Evolutionary conservation across 805 yeast genomes (phyloP), one percentile per base, ranked within the genome.

Genomic region (Kluyveromyces starmeri): DNA sequence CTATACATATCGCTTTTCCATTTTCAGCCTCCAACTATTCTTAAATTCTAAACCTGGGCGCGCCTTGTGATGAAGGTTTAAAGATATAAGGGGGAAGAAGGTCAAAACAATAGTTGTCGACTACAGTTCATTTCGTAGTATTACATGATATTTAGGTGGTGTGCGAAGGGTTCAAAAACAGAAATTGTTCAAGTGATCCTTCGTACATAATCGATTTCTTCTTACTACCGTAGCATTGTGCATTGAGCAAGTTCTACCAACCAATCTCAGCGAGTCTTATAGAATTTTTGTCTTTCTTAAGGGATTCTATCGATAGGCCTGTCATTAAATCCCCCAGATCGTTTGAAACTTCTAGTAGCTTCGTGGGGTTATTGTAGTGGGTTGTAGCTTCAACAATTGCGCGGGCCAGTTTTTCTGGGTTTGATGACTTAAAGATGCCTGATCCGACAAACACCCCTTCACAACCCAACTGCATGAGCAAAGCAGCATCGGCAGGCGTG

Each of bases 401-500:
- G 43, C 61, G 67, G 25, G 92, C 92, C 46, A 81, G 67, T 53
- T 70, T 70, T 49, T 68, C 83, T 2, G 92, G 89, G 61, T 80
- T 70, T 40, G 70, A 65, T 27, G 85, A 75, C 57, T 76, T 75
- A 71, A 81, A 82, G 43, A 81, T 81, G 17, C 92, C 92, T 4
- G 84, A 76, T 13, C 84, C 84, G 18, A 77, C 85, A 47, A 78
- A 78, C 20, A 78, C 81, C 41, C 85, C 85, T 51, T 78, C 85
- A 48, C 81, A 75, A n/a, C 85, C 85, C 41, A 78, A 59, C 51
- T 77, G 80, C 85, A 83, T 82, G 58, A 83, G 75, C 43, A 83
- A 61, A 14, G 92, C 92, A 17, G 94, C 94, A 57, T 82, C 94
- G 7, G 88, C 77, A 21, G 94, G 94, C 9, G 94, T 79, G 7